These are phyloP conservation scores for Colletotrichum musicola DNA, from an alignment of 2,329 filamentous ascomycete species.

Conservation along the genomic window DNA sequence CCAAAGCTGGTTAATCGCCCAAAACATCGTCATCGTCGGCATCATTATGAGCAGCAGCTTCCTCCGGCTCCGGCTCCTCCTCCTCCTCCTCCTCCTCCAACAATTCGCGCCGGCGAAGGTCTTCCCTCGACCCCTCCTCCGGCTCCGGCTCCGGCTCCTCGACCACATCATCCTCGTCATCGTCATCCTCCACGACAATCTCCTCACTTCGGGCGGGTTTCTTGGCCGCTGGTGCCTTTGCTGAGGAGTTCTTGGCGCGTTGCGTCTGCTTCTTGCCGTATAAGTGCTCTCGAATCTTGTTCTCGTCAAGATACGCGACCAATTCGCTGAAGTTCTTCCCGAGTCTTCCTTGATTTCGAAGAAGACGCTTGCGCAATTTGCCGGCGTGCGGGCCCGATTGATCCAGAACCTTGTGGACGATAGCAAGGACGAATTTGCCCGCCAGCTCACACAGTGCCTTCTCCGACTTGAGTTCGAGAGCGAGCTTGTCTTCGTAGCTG, in stretches of 20 bases:
- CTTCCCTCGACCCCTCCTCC: constrained; percentile 71
- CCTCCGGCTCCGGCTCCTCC: constrained; percentile 52
- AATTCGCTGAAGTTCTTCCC: constrained; percentile 90
- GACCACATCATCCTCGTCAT: constrained; percentile 54
- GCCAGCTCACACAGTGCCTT: constrained; percentile 88
- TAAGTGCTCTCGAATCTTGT: constrained; percentile 64
- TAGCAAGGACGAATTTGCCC: constrained; percentile 84
- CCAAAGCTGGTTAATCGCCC: constrained; percentile 51
- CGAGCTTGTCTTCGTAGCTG: constrained; percentile 69
- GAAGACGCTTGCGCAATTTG: constrained; percentile 77
- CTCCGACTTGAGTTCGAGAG: constrained; percentile 81
- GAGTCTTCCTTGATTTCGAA: constrained; percentile 83
- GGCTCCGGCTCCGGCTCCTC: constrained; percentile 63
- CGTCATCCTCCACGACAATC: constrained; percentile 57
- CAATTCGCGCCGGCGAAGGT: constrained; percentile 67
- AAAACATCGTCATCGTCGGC: constrained; percentile 51
- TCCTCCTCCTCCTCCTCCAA: constrained; percentile 66
- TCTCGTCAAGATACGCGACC: constrained; percentile 81
- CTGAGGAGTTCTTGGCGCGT: constrained; percentile 51
- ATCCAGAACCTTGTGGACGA: constrained; percentile 82
- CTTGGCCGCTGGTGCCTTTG: constrained; percentile 57
- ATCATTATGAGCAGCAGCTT: constrained; percentile 34
- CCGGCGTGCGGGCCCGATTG: constrained; percentile 68
- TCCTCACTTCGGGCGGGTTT: constrained; percentile 59
- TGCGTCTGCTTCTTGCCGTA: constrained; percentile 47